Evolutionary conservation across 768 basidiomycete species (phyloP).

Genomic region (Arthromyces matolae): DNA sequence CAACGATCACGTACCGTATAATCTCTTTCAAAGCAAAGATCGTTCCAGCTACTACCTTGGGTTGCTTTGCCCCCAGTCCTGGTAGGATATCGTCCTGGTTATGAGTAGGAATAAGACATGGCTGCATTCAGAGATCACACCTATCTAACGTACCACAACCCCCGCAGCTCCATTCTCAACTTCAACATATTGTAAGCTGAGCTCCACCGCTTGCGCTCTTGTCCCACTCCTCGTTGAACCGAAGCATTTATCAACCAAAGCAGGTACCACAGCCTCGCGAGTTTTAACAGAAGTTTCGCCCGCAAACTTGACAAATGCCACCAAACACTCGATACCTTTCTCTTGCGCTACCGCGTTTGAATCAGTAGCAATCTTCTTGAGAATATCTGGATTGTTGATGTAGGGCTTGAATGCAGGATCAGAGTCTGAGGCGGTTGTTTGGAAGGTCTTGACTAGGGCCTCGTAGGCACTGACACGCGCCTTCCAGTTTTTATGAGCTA

Average conservation of each 20-base stretch:
- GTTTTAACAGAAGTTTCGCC: constrained; percentile 86
- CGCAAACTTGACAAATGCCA: constrained; percentile 83
- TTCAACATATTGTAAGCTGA: constrained; percentile 87
- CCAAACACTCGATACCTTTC: constrained; percentile 89
- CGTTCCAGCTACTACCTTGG: constrained; percentile 84
- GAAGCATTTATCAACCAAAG: constrained; percentile 92
- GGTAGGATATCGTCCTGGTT: constrained; percentile 71
- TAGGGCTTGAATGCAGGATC: constrained; percentile 95
- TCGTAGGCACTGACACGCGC: constrained; percentile 94
- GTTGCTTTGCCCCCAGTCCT: constrained; percentile 89
- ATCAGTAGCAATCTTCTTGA: constrained; percentile 87
- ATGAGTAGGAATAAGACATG: constrained; percentile 26
- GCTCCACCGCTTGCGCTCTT: constrained; percentile 81
- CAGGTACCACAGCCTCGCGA: constrained; percentile 78
- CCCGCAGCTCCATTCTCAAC: constrained; percentile 87
- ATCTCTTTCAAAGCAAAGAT: constrained; percentile 80
- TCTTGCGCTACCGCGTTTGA: constrained; percentile 97
- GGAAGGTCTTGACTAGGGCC: constrained; percentile 80
- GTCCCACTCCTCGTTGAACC: constrained; percentile 90
- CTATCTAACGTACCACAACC: constrained; percentile 70
- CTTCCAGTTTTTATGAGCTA: constrained; percentile 98
- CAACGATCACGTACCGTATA: constrained; percentile 55
- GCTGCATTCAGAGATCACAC: constrained; percentile 15
- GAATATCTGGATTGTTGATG: constrained; percentile 66
- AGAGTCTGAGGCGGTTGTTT: constrained; percentile 84